Evolutionary conservation across 2,329 filamentous ascomycete genomes (phyloP), one percentile per base, ranked within the genome.

Genomic region (Ceratocystis ficicola): DNA sequence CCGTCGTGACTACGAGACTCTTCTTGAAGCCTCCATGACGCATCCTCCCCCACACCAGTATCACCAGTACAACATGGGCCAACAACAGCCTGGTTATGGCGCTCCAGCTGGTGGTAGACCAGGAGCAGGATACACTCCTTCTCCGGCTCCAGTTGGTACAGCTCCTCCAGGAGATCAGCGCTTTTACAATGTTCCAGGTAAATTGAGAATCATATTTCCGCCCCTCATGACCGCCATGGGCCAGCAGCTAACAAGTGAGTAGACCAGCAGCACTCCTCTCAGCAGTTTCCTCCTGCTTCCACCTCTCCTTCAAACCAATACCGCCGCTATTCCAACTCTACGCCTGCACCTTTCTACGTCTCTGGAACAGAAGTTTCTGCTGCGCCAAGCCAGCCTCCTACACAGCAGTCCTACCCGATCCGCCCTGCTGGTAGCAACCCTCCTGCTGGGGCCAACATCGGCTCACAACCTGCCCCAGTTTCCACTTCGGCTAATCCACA

Each of bases 21-120:
- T 99, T n/a, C 80, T 99, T 22, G 94, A 99, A 75, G 88, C 90
- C 20, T 97, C 93, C 66, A 97, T 99, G 93, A 86, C 92, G 0
- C 93, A 96, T 70, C 88, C 92, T n/a, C 63, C 41, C 64, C 88
- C 89, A 72, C 84, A 87, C 60, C 84, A 81, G 70, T 94, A 93
- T 73, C 86, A 88, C 71, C 85, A 89, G 70, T 85, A 85, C 69
- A 77, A 79, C 55, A 78, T 84, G 75, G 78, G 81, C 41, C 81
- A 81, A 12, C 77, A 73, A n/a, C 74, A 78, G 25, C 79, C 79
- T 68, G 79, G 76, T 4, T 83, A 81, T 70, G 30, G 48, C 28
- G 74, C 72, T 12, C 70, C 72, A 25, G 22, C 15, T 28, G 22
- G 48, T 25, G 48, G 22, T 15, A 52, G 48, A 52, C 48, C 48